Evolutionary conservation across 2,329 filamentous ascomycete species (phyloP).

Genomic region (Colletotrichum sp.): DNA sequence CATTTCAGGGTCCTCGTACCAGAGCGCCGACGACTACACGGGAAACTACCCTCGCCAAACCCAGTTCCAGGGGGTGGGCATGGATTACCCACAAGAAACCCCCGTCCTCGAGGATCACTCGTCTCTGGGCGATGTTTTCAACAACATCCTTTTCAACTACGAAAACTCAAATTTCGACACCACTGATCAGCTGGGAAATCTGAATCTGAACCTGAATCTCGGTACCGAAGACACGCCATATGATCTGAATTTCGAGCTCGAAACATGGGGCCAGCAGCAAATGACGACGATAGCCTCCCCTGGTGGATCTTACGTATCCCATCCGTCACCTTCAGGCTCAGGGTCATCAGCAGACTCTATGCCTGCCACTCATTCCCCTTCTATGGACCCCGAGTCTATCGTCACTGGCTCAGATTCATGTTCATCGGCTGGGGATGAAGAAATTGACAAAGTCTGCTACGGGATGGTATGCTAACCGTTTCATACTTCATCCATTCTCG

Average conservation of each 20-base stretch:
- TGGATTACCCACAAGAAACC: background rate
- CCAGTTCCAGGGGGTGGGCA: background rate
- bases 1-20: slow-evolving; percentile 10
- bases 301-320: background rate
- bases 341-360: background rate
- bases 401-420: slow-evolving; percentile 2
- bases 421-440: slow-evolving; percentile 1
- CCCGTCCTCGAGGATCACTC: background rate
- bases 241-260: background rate
- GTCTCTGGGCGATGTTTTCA: background rate
- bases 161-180: background rate
- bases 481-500: background rate
- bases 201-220: background rate
- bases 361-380: slow-evolving; percentile 5
- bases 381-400: background rate
- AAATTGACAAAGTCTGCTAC: slow-evolving; percentile 26
- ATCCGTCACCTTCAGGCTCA: background rate
- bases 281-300: background rate
- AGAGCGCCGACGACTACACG: slow-evolving; percentile 4
- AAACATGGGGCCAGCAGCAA: background rate
- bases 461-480: slow-evolving; percentile 26
- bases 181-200: background rate
- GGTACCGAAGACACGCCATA: background rate
- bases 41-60: background rate
- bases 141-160: too few relatives aligned